Percentiles rank a stretch among this genome's conserved stretches.
Evolutionary conservation across 257 asterid genomes (phyloP).

Genomic region (Paulownia fortunei): DNA sequence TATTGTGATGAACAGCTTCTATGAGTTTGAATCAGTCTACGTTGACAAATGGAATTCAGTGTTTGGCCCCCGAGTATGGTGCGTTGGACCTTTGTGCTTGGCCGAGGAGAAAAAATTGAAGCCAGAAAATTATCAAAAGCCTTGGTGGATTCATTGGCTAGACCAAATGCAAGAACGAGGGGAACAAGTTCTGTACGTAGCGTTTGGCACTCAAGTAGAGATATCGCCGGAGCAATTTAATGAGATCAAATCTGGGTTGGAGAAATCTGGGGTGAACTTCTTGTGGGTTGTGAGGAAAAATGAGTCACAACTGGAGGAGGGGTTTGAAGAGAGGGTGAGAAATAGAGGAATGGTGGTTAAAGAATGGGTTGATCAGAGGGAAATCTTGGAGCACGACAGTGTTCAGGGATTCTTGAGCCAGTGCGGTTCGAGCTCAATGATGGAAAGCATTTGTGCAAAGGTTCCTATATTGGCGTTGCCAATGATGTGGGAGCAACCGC

Average conservation of each 20-base stretch:
- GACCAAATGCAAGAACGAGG: slow-evolving; percentile 37
- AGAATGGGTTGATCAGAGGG: slow-evolving; percentile 60
- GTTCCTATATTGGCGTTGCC: slow-evolving; percentile 65
- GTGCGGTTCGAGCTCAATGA: slow-evolving; percentile 56
- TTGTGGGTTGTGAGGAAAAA: slow-evolving; percentile 51
- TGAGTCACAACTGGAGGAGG: neutral
- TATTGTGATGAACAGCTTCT: slow-evolving; percentile 42
- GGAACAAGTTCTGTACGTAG: slow-evolving; percentile 45
- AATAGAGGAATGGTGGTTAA: slow-evolving; percentile 48
- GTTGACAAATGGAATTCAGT: slow-evolving; percentile 16
- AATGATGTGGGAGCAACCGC: slow-evolving; percentile 56
- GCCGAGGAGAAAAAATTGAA: neutral
- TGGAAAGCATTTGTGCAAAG: slow-evolving; percentile 52
- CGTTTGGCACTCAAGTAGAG: slow-evolving; percentile 59
- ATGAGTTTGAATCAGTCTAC: slow-evolving; percentile 45
- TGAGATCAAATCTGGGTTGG: slow-evolving; percentile 49
- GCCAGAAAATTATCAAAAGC: neutral
- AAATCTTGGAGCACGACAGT: slow-evolving; percentile 41
- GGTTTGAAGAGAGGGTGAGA: slow-evolving; percentile 40
- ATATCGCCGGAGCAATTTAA: slow-evolving; percentile 37
- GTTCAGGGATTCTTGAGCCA: slow-evolving; percentile 57
- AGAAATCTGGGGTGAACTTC: slow-evolving; percentile 49
- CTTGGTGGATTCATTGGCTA: slow-evolving; percentile 45
- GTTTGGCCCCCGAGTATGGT: slow-evolving; percentile 12
- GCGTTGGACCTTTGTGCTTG: slow-evolving; percentile 50